Evolutionary conservation across 179 eudicot genomes (phyloP), one percentile per base, ranked within the genome.

Genomic region (Beta corolliflora): DNA sequence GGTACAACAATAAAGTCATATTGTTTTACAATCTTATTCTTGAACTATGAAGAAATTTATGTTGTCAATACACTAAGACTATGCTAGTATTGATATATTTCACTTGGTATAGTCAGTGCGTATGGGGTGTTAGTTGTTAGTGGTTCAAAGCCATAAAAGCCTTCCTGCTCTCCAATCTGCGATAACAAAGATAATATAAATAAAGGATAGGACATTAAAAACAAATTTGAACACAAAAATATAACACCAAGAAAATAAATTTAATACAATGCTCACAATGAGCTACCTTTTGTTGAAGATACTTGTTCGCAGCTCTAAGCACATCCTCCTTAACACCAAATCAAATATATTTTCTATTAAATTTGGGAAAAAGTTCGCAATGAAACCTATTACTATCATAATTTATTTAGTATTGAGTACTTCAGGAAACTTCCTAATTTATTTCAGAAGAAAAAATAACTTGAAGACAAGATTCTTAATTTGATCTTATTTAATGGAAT

Each of bases 211-310:
- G 45, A 13, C 8, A 21, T 12, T 5, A 13, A 19, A 44, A 78
- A 9, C 25, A 48, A 72, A 41, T 36, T 36, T 36, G 41, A 50
- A 50, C 0, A 66, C 10, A 61, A 44, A 31, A 12, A 41, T 61
- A 21, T 46, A 1, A 5, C 25, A 48, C 52, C 18, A 15, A 18
- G 3, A 2, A 13, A 10, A 53, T 5, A 53, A 52, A 15, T 31
- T 7, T 25, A 16, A 19, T 53, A 48, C 7, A 3, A 16, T 46
- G 21, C 56, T 16, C 29, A 5, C 2, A 25, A 48, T n/a, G 14
- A 55, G 19, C 54, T 84, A 94, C 98, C 97, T 93, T 89, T 41
- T 93, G 91, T 68, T 91, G 95, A 73, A 94, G 94, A 87, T 86
- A 85, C 81, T 89, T 88, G 85, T 94, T 94, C n/a, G 97, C 94